Base-by-base conservation (phyloP, 371 early-diverging fungal genomes). In the Mucor saturninus region DNA sequence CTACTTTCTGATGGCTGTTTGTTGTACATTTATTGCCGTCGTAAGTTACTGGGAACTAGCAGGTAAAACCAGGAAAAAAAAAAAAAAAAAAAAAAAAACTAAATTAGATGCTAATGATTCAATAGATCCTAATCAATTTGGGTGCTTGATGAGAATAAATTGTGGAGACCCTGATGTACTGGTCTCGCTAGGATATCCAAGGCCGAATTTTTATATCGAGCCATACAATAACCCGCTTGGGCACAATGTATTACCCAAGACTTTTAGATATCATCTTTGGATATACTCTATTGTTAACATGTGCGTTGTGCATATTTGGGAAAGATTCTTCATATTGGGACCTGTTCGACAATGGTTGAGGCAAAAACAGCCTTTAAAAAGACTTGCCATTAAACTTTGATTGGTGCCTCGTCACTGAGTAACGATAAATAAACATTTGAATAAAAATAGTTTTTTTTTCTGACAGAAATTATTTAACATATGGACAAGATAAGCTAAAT, bases 211-310 rank as follows among this genome's bases (percentile, higher is more conserved):
- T 65, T 51, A 72, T 9, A 90, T 91, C 35, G 77, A 73, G 54
- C 74, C 72, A 0, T 93, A 89, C 71, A 88, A 89, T 62, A 74
- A 69, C 21, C 75, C 76, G 3, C 56, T 73, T 3, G 91, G 91
- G 4, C 90, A 91, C 71, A 92, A 91, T 57, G 87, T 91, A 6
- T 65, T 91, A 49, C 93, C 93, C 8, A 61, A 61, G 30, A n/a
- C 60, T 5, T 88, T 89, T 64, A 69, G 94, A 21, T 83, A 74
- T 62, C 60, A 66, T 38, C 68, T 94, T 8, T 85, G 80, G 78
- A 80, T 62, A 0, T 75, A 74, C 39, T 73, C 74, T 11, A 46
- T 80, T 11, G 75, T 50, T 35, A 81, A 84, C 61, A 68, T 84
- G 63, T 14, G 71, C 4, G 39, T 50, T 0, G 64, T 62, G 0